Evolutionary conservation across 306 rosid genomes (phyloP), one percentile per base, ranked within the genome.

Genomic region (Boehmeria nivea): DNA sequence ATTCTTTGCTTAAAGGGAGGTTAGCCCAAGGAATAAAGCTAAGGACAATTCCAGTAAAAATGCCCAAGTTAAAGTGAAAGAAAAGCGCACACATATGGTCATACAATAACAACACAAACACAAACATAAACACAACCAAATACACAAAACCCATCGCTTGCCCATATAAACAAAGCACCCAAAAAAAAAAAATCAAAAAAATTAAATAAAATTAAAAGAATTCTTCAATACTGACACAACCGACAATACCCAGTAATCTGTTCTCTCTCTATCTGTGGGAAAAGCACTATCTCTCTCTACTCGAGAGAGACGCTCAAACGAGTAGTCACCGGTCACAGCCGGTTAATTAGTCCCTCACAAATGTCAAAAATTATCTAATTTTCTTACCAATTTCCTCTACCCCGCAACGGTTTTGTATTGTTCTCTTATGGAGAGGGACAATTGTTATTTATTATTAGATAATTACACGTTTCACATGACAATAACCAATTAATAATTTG

Each of bases 1-100:
- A 85, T 83, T 83, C 95, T 83, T 88, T 88, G 80, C 91, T 76
- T 85, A 78, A 85, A 88, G 91, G 78, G 78, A 67, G 79, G 86
- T 76, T 74, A 72, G 76, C 83, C 77, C 80, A 68, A 79, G 82
- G 91, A 82, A 84, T 84, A 81, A 88, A 88, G 87, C 75, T 73
- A 76, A 66, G 73, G 66, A 65, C 72, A 73, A 61, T 67, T 72
- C 31, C 54, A 45, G 66, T 31, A 27, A 47, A 57, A 51, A 59
- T 55, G 76, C 36, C 36, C 45, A 56, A 72, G 75, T 76, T 78
- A 84, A 81, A 76, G 83, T 67, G 65, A 76, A 76, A 73, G 73
- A 11, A 40, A 40, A 40, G 16, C 44, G 8, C 8, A 3, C 34
- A 31, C 36, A 31, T 31, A 31, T 31, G 9, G 36, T 31, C 36